A percentile compares a stretch with the other conserved stretches of the same genome.
Conservation (phyloP, 805 yeast genomes). For the Cyberlindnera samutprakarnensis region DNA sequence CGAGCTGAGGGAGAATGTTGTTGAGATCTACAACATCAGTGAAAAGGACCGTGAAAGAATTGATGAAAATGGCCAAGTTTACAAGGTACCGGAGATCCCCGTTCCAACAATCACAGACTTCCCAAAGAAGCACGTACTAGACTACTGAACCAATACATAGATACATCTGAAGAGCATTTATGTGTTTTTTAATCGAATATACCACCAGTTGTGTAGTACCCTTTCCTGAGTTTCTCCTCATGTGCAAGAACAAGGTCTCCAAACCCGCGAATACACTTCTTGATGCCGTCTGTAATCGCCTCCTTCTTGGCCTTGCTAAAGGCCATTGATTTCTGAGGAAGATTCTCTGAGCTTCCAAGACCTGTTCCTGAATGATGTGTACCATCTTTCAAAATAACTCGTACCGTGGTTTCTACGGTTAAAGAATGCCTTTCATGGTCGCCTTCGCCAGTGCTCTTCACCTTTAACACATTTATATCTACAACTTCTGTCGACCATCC, state of each 20-base stretch:
- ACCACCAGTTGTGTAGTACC: conserved; percentile 26
- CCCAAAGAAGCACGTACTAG: conserved; percentile 49
- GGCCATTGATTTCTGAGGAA: conserved; percentile 59
- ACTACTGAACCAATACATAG: conserved; percentile 44
- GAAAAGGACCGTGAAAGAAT: conserved; percentile 84
- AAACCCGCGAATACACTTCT: conserved; percentile 70
- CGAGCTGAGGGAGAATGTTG: conserved; percentile 51
- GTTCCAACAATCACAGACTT: conserved; percentile 59
- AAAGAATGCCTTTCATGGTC: conserved; percentile 18
- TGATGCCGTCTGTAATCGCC: conserved; percentile 79
- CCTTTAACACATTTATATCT: conserved; percentile 14
- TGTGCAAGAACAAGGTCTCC: conserved; percentile 50
- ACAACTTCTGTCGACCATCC: conserved; percentile 48
- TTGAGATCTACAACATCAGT: conserved; percentile 73
- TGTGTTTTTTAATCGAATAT: conserved; percentile 24
- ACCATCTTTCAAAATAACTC: conserved; percentile 74
- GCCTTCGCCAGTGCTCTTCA: conserved; percentile 5
- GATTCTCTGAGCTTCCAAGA: conserved; percentile 60
- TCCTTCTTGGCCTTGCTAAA: conserved; percentile 77
- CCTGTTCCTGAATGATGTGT: conserved; percentile 77
- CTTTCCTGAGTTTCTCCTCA: conserved; percentile 25
- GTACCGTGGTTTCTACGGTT: conserved; percentile 36
- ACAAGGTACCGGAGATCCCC: conserved; percentile 69
- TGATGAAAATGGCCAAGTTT: conserved; percentile 83
- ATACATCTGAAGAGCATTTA: no score